These are phyloP conservation scores for Eimeria tenella DNA, from an alignment of 169 alveolate genomes.

Conservation along the genomic window DNA sequence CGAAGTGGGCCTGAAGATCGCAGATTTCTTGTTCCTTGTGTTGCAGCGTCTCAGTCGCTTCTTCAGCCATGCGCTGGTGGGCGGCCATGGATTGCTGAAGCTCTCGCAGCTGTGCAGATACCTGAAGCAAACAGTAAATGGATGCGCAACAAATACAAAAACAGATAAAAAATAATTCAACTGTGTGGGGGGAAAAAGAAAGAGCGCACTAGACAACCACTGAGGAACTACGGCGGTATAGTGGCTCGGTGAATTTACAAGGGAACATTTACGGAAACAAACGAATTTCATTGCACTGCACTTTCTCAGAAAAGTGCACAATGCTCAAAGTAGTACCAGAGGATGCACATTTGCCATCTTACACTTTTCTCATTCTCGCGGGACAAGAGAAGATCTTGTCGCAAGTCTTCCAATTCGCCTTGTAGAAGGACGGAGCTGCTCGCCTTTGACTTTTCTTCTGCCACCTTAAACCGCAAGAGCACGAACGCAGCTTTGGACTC, in stretches of 20 bases:
- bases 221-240: neutral
- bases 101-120: neutral
- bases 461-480: neutral
- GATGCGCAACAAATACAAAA: neutral
- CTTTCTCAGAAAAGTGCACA: no score
- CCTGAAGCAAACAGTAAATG: neutral
- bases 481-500: neutral
- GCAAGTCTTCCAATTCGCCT: neutral
- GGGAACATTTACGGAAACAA: neutral
- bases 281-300: no score
- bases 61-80: neutral
- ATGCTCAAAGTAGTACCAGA: no score
- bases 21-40: neutral
- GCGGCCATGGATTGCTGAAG: neutral
- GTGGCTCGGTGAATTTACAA: neutral
- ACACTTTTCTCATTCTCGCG: neutral
- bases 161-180: neutral
- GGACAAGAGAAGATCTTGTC: neutral
- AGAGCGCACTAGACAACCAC: neutral
- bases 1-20: neutral
- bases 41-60: neutral
- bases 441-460: neutral
- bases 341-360: neutral
- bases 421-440: neutral
- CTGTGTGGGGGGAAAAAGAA: no score